A percentile compares a stretch with the other conserved stretches of the same genome.
Evolutionary conservation across 2,329 filamentous ascomycete species (phyloP).

Genomic region (Alternaria postmessia): DNA sequence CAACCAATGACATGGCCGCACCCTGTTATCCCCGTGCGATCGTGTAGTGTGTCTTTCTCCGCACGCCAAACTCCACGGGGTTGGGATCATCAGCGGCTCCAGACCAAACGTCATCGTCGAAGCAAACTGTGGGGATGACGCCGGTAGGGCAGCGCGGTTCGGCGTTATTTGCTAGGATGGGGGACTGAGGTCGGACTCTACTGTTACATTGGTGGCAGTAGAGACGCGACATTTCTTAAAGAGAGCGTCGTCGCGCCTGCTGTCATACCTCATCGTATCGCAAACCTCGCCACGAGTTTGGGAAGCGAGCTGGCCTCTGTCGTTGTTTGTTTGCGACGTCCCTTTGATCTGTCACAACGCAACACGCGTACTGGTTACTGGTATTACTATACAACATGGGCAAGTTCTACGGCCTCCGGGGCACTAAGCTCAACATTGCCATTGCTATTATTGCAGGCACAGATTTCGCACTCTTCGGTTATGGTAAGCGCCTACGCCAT

Average conservation of each 20-base stretch:
- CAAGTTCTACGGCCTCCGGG: conserved; percentile 71
- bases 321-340: neutral
- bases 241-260: conserved; percentile 11
- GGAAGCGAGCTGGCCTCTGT: conserved; percentile 1
- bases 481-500: conserved; percentile 58
- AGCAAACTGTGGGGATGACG: conserved; percentile 19
- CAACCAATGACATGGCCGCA: conserved; percentile 5
- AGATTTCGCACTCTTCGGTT: conserved; percentile 71
- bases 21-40: conserved; percentile 9
- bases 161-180: conserved; percentile 8
- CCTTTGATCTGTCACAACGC: neutral
- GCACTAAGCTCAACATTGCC: conserved; percentile 70
- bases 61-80: conserved; percentile 28
- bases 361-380: neutral
- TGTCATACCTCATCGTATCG: neutral
- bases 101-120: conserved; percentile 25
- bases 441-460: conserved; percentile 76
- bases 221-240: conserved; percentile 8
- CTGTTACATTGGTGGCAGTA: conserved; percentile 15
- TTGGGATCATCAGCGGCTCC: conserved; percentile 18
- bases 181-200: conserved; percentile 12
- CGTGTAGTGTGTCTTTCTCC: conserved; percentile 18
- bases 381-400: conserved; percentile 24
- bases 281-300: neutral
- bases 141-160: conserved; percentile 14